Percentiles rank a stretch among this genome's conserved stretches.
Conservation (phyloP, 225 moss, liverwort and hornwort genomes). For the Bryoerythrophyllum caledonicum region DNA sequence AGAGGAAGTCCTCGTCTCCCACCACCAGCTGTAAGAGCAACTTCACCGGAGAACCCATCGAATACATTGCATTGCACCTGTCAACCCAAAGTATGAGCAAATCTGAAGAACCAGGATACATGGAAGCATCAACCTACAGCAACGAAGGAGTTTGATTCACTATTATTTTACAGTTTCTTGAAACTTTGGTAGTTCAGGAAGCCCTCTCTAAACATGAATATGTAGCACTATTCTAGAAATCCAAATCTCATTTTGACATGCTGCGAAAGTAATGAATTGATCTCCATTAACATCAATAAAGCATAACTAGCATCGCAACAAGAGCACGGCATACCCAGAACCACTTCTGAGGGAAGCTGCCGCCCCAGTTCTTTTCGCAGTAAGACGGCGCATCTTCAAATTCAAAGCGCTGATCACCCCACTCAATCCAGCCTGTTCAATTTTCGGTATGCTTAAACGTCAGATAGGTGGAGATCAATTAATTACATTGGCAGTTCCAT, state of each 20-base stretch:
- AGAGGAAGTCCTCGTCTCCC: constrained; percentile 80
- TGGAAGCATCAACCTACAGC: neutral
- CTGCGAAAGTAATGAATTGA: too few relatives aligned
- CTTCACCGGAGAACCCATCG: constrained; percentile 73
- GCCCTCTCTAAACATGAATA: too few relatives aligned
- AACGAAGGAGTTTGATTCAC: neutral
- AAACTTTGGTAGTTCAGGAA: too few relatives aligned
- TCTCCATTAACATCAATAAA: neutral
- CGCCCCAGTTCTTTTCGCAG: constrained; percentile 94
- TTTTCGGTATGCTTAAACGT: constrained; percentile 40
- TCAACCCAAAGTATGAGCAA: constrained; percentile 2
- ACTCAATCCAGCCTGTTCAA: constrained; percentile 90
- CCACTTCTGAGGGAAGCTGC: constrained; percentile 82
- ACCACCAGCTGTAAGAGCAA: constrained; percentile 86
- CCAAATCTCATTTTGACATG: too few relatives aligned
- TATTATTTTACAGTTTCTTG: too few relatives aligned
- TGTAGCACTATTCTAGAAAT: too few relatives aligned
- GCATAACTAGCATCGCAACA: constrained; percentile 1
- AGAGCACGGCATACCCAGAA: constrained; percentile 65
- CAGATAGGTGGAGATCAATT: neutral
- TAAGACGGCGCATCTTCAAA: constrained; percentile 90
- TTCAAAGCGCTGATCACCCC: constrained; percentile 82
- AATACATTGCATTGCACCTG: constrained; percentile 89
- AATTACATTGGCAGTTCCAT: too few relatives aligned
- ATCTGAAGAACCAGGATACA: neutral